phyloP scores from a whole-genome alignment of 768 basidiomycete species.

The Russula foetens region DNA sequence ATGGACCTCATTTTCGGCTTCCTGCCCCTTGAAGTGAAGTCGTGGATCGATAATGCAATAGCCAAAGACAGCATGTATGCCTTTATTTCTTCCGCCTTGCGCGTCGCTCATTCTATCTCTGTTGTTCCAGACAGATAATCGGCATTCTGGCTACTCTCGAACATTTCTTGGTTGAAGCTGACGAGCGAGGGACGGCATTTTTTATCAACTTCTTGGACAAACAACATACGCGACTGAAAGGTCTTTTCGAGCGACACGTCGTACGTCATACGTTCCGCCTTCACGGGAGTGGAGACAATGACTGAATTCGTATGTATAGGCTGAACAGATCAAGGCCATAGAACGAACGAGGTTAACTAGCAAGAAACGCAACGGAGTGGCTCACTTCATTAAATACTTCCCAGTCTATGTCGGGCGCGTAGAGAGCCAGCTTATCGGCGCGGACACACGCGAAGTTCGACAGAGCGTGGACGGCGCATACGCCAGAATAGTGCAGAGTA shows the following conservation, averaged over 20 bases:
- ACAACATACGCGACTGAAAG: slow-evolving; percentile 70
- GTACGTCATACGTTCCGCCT: slow-evolving; percentile 32
- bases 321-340: slow-evolving; percentile 78
- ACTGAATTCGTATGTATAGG: slow-evolving; percentile 35
- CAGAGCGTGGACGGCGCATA: slow-evolving; percentile 72
- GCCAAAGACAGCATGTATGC: slow-evolving; percentile 67
- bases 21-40: slow-evolving; percentile 71
- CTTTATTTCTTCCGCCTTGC: not conserved
- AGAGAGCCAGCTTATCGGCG: slow-evolving; percentile 75
- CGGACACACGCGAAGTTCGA: slow-evolving; percentile 72
- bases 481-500: slow-evolving; percentile 79
- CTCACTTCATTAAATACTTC: slow-evolving; percentile 88
- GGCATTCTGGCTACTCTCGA: slow-evolving; percentile 78
- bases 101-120: not conserved
- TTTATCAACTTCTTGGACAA: slow-evolving; percentile 66
- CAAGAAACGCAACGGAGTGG: slow-evolving; percentile 90
- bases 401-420: slow-evolving; percentile 78
- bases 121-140: slow-evolving; percentile 60
- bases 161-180: slow-evolving; percentile 64
- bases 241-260: slow-evolving; percentile 68
- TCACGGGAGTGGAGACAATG: not conserved
- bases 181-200: slow-evolving; percentile 73
- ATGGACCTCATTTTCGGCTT: slow-evolving; percentile 97
- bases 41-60: slow-evolving; percentile 76
- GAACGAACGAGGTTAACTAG: slow-evolving; percentile 86